Percentiles rank a stretch among this genome's conserved stretches.
Conservation (phyloP, 2,329 filamentous ascomycete species). For the Podosphaera aphanis region DNA sequence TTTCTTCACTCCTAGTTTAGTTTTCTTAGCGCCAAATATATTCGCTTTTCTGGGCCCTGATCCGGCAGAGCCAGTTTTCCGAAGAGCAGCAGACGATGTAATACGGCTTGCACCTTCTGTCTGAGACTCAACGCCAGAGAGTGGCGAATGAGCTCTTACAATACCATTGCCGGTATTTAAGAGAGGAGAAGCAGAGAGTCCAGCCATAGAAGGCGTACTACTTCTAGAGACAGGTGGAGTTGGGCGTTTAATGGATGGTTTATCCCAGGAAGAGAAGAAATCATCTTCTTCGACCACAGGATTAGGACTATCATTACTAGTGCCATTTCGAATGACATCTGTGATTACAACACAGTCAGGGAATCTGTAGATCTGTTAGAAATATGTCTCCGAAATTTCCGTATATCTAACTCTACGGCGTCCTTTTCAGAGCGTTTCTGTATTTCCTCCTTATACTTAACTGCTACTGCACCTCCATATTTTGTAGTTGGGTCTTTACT, state of each 20-base stretch:
- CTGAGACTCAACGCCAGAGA: slow-evolving; percentile 31
- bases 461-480: slow-evolving; percentile 80
- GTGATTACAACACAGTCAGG: slow-evolving; percentile 56
- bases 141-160: slow-evolving; percentile 62
- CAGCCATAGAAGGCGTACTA: slow-evolving; percentile 58
- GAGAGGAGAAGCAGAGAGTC: slow-evolving; percentile 75
- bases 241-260: slow-evolving; percentile 86
- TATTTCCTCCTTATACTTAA: slow-evolving; percentile 94
- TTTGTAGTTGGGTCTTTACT: slow-evolving; percentile 96
- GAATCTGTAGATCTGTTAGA: slow-evolving; percentile 31
- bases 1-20: slow-evolving; percentile 84
- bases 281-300: slow-evolving; percentile 75
- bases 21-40: slow-evolving; percentile 69
- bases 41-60: slow-evolving; percentile 55
- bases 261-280: slow-evolving; percentile 98
- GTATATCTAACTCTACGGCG: slow-evolving; percentile 46
- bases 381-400: background rate
- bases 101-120: slow-evolving; percentile 42
- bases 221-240: slow-evolving; percentile 84
- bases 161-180: slow-evolving; percentile 47
- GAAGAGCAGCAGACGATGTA: slow-evolving; percentile 57
- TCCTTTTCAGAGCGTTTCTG: slow-evolving; percentile 67
- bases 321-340: slow-evolving; percentile 37
- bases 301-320: slow-evolving; percentile 43
- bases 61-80: slow-evolving; percentile 41